phyloP scores from a whole-genome alignment of 352 stramenopile species.

The Phytophthora hibernalis region DNA sequence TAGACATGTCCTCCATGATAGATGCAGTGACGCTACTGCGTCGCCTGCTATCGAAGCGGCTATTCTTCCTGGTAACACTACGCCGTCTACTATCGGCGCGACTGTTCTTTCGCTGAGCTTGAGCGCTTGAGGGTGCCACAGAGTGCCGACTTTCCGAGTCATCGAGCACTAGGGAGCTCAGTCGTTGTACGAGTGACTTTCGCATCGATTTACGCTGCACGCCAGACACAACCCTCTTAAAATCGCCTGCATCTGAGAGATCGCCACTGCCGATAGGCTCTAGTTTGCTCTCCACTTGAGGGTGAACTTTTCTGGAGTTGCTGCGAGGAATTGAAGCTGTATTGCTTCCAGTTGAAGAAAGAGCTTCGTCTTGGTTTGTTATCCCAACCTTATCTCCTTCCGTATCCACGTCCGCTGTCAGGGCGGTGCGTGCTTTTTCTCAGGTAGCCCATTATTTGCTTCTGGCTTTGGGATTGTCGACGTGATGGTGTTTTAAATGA shows the following conservation, averaged over 20 bases:
- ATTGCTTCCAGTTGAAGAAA: slow-evolving; percentile 5
- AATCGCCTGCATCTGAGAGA: slow-evolving; percentile 9
- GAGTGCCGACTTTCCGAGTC: slow-evolving; percentile 13
- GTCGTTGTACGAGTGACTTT: slow-evolving; percentile 18
- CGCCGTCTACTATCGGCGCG: slow-evolving; percentile 12
- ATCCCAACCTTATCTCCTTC: neutral
- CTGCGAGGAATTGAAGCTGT: neutral
- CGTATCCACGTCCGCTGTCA: slow-evolving; percentile 7
- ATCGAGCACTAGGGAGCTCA: slow-evolving; percentile 26
- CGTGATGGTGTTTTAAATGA: slow-evolving; percentile 6
- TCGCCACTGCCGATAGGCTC: slow-evolving; percentile 19
- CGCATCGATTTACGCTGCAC: slow-evolving; percentile 20
- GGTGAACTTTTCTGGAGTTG: slow-evolving; percentile 30
- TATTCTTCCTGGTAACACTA: slow-evolving; percentile 14
- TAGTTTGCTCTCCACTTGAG: slow-evolving; percentile 27
- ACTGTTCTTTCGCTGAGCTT: slow-evolving; percentile 15
- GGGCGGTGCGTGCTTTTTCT: slow-evolving; percentile 26
- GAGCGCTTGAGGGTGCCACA: slow-evolving; percentile 4
- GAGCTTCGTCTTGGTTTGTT: slow-evolving; percentile 4
- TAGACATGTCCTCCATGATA: slow-evolving; percentile 40
- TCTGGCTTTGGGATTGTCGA: slow-evolving; percentile 17
- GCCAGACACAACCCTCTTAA: neutral
- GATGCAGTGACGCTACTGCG: slow-evolving; percentile 39
- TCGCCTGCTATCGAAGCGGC: slow-evolving; percentile 17
- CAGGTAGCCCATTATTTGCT: slow-evolving; percentile 32